Evolutionary conservation across 257 asterid species (phyloP), one percentile per base, ranked within the genome.

Genomic region (Nicotiana paniculata): DNA sequence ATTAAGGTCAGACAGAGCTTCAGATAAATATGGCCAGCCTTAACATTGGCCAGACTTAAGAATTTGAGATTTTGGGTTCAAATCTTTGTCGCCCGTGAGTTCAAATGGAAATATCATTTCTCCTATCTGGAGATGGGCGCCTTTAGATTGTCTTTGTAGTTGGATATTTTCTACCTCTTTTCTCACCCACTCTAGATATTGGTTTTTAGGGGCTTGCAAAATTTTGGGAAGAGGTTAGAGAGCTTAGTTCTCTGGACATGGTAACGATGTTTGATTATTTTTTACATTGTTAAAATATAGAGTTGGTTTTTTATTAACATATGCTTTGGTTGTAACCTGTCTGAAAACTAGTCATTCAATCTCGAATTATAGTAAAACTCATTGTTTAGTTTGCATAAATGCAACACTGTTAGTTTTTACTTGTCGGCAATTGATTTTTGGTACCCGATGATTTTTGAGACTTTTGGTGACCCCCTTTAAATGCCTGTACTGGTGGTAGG

Each of bases 1-100:
- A 90, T 94, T 84, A 96, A 96, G 88, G 89, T 91, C 53, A 91
- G 98, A 84, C 97, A 94, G 88, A 93, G 87, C 87, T 85, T 90
- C 58, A 88, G 97, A 92, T 95, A 88, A 84, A 83, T 75, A 64
- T 80, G 64, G 24, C 7, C 7, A 68, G 61, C 79, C 48, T 66
- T 66, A 32, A 66, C 26, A 4, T 32, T 5, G 6, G 24, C 48
- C 26, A 26, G 24, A 43, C 35, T 72, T 21, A 12, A 46, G 78
- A 43, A 6, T 72, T 46, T 18, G 78, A 72, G 78, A 21, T 43
- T 12, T 58, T 21, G 58, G 79, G 15, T 74, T 46, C 61, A 74
- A 48, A 24, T 74, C 79, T 37, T 74, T 13, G 61, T 48, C 13
- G 24, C 79, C 61, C 35, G 18, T 70, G 62, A 48, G 61, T 74